These are phyloP conservation scores for Candida patagonica DNA, from an alignment of 805 yeast species.

Conservation along the genomic window DNA sequence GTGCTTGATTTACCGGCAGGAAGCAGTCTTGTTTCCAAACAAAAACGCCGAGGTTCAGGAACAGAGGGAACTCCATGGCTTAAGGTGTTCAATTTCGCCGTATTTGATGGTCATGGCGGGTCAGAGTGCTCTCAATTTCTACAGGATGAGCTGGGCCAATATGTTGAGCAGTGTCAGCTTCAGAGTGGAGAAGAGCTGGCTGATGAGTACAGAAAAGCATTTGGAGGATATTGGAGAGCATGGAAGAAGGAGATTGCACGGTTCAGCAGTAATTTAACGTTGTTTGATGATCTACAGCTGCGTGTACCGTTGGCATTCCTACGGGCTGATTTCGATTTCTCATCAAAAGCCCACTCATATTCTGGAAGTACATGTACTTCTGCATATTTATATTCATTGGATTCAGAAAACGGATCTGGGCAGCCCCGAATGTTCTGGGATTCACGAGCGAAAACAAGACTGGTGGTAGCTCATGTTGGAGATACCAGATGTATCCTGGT, in stretches of 20 bases:
- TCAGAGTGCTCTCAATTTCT: conserved; percentile 59
- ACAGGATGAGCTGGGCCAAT: conserved; percentile 41
- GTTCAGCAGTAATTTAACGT: conserved; percentile 24
- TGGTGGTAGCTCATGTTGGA: conserved; percentile 84
- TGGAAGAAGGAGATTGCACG: conserved; percentile 45
- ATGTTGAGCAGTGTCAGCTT: conserved; percentile 38
- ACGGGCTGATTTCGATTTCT: conserved; percentile 53
- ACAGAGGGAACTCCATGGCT: too few species aligned
- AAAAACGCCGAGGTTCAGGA: conserved; percentile 3
- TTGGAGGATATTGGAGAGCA: conserved; percentile 82
- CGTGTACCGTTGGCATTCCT: conserved; percentile 59
- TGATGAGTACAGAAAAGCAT: conserved; percentile 43
- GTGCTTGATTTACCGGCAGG: conserved; percentile 41
- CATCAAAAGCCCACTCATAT: conserved; percentile 22
- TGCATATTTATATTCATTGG: conserved; percentile 44
- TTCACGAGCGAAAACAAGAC: conserved; percentile 52
- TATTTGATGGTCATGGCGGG: conserved; percentile 97
- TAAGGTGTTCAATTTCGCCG: conserved; percentile 57
- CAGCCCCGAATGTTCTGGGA: conserved; percentile 39
- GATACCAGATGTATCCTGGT: conserved; percentile 85
- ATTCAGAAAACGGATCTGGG: conserved; percentile 16
- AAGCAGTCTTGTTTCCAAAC: conserved; percentile 21
- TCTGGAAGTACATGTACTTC: conserved; percentile 70
- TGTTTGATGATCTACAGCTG: conserved; percentile 47
- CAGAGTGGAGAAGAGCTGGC: conserved; percentile 37